Conservation (phyloP, 176 grass and related monocot species). For the Chloris gayana region DNA sequence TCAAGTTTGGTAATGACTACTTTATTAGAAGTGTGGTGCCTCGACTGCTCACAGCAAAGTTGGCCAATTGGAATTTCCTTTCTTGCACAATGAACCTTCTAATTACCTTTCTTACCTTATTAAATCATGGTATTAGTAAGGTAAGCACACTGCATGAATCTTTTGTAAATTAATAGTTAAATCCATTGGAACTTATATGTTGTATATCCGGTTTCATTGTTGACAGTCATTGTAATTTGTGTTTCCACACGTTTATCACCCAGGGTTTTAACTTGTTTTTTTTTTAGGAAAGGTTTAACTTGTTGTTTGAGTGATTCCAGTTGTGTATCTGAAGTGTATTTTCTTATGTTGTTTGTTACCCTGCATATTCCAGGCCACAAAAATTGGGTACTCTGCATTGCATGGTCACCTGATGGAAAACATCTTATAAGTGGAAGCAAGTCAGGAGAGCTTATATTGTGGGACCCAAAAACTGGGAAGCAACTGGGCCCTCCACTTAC, state of each 20-base stretch:
- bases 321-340: too few relatives aligned
- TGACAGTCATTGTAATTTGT: not conserved
- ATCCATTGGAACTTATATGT: not conserved
- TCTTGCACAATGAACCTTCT: not conserved
- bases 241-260: not conserved
- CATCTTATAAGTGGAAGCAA: constrained; percentile 97
- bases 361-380: constrained; percentile 85
- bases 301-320: not conserved
- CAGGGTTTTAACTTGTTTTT: not conserved
- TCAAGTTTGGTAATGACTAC: not conserved
- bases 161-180: constrained; percentile 4
- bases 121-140: not conserved
- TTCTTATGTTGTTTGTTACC: not conserved
- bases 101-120: not conserved
- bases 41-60: not conserved
- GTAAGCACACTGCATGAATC: not conserved
- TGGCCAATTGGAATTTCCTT: not conserved
- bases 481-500: constrained; percentile 69
- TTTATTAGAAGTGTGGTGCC: not conserved
- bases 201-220: not conserved
- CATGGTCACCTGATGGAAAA: constrained; percentile 94
- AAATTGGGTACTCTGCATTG: constrained; percentile 95
- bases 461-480: constrained; percentile 92
- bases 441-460: constrained; percentile 83
- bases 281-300: too few relatives aligned